These are phyloP conservation scores for Afroboletus lepidellus DNA, from an alignment of 1,284 basidiomycete genomes.

Conservation along the genomic window DNA sequence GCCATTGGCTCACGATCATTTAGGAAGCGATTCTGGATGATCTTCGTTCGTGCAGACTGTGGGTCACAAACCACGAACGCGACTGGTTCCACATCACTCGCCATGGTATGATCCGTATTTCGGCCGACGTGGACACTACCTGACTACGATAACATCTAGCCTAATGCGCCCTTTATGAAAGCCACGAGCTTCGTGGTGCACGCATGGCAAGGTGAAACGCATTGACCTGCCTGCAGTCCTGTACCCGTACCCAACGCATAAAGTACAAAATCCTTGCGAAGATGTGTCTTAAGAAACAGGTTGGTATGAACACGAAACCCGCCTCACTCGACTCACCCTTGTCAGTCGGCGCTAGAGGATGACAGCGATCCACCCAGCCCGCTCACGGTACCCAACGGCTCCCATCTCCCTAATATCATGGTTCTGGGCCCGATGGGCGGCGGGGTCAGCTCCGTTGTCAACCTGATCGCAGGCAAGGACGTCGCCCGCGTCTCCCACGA, in stretches of 20 bases:
- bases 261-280: background rate
- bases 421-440: conserved; percentile 27
- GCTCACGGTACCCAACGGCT: conserved; percentile 1
- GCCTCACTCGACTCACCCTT: background rate
- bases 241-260: no score
- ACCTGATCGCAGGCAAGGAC: conserved; percentile 23
- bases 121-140: no score
- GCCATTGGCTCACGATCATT: background rate
- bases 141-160: no score
- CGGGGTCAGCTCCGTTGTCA: conserved; percentile 28
- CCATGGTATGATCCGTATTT: background rate
- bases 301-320: conserved; percentile 8
- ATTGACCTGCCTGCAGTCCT: conserved; percentile 7
- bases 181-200: conserved; percentile 8
- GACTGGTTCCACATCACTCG: no score
- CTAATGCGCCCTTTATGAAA: conserved; percentile 4
- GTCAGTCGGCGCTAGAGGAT: conserved; percentile 11
- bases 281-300: conserved; percentile 23
- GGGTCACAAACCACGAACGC: no score
- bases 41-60: no score
- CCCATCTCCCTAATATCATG: conserved; percentile 19
- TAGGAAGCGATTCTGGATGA: background rate
- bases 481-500: conserved; percentile 21
- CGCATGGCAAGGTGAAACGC: conserved; percentile 11
- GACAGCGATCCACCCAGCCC: background rate